Percentiles rank a stretch among this genome's conserved stretches.
phyloP scores from a whole-genome alignment of 192 early-diverging fungal species.

The Funneliformis geosporum region DNA sequence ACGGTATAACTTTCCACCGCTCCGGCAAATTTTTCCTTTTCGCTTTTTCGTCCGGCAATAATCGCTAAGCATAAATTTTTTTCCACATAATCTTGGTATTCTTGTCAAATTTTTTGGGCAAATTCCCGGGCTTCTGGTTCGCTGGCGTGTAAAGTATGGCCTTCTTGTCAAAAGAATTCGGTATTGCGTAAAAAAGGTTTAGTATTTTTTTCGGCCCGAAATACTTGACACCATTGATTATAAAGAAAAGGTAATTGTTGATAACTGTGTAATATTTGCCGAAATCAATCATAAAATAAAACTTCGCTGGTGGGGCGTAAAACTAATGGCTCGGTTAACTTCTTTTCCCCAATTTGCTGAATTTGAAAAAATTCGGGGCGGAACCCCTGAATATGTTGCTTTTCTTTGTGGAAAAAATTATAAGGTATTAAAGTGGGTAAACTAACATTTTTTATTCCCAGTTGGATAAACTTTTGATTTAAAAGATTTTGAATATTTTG shows the following conservation, averaged over 20 bases:
- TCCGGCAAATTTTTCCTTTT: conserved; percentile 18
- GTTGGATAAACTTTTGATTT: too few relatives aligned
- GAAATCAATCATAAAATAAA: conserved; percentile 23
- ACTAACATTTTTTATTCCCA: too few relatives aligned
- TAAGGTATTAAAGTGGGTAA: too few relatives aligned
- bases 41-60: conserved; percentile 2
- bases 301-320: conserved; percentile 28
- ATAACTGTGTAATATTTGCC: conserved; percentile 10
- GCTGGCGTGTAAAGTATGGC: conserved; percentile 1
- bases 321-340: conserved; percentile 1
- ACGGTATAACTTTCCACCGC: conserved; percentile 18
- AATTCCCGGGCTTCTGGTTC: background rate
- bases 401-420: too few relatives aligned
- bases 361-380: too few relatives aligned
- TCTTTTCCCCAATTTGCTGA: too few relatives aligned
- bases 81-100: conserved; percentile 18
- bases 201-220: conserved; percentile 26
- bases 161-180: conserved; percentile 25
- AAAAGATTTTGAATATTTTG: too few relatives aligned
- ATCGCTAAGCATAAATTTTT: background rate
- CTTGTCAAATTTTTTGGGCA: background rate
- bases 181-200: conserved; percentile 25
- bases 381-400: too few relatives aligned
- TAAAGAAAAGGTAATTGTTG: conserved; percentile 20
- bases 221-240: conserved; percentile 19